These are phyloP conservation scores for Leucocoprinus leucothites DNA, from an alignment of 768 basidiomycete genomes.

Conservation along the genomic window DNA sequence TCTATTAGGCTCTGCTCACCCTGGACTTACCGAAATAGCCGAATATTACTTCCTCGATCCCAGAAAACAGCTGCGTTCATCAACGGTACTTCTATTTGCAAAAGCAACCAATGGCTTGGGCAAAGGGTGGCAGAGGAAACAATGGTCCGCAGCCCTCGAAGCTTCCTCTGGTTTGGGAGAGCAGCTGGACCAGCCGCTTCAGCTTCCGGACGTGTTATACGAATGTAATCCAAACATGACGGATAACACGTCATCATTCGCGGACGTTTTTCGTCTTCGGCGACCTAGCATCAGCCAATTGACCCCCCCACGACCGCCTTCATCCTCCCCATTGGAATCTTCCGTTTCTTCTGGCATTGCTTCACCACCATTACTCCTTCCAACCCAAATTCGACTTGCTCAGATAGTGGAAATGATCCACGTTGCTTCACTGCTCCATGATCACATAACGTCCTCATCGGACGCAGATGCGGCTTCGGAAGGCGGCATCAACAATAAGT, in stretches of 20 bases:
- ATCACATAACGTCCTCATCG: constrained; percentile 80
- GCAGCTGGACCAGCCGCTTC: constrained; percentile 78
- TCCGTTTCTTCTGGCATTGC: constrained; percentile 16
- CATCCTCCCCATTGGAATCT: constrained; percentile 19
- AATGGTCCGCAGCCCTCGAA: constrained; percentile 59
- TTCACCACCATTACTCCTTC: constrained; percentile 53
- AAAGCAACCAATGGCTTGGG: constrained; percentile 93
- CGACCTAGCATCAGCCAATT: constrained; percentile 14
- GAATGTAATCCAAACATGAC: constrained; percentile 91
- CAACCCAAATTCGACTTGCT: constrained; percentile 88
- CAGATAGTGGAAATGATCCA: constrained; percentile 99
- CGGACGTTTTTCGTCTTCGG: constrained; percentile 49
- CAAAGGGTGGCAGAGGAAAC: constrained; percentile 53
- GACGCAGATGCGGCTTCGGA: constrained; percentile 42
- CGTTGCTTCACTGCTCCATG: constrained; percentile 89
- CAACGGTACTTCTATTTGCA: constrained; percentile 85
- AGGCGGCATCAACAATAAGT: constrained; percentile 87
- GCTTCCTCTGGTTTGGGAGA: constrained; percentile 46
- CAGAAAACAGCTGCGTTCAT: constrained; percentile 87
- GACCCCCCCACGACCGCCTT: constrained; percentile 31
- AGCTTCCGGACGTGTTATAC: constrained; percentile 76
- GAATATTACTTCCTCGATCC: constrained; percentile 89
- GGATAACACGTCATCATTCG: constrained; percentile 70
- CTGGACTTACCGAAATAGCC: constrained; percentile 82
- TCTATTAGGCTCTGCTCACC: constrained; percentile 86